A percentile compares a stretch with the other conserved stretches of the same genome.
Conservation (phyloP, 2,329 filamentous ascomycete genomes). For the Cordyceps pruinosa region DNA sequence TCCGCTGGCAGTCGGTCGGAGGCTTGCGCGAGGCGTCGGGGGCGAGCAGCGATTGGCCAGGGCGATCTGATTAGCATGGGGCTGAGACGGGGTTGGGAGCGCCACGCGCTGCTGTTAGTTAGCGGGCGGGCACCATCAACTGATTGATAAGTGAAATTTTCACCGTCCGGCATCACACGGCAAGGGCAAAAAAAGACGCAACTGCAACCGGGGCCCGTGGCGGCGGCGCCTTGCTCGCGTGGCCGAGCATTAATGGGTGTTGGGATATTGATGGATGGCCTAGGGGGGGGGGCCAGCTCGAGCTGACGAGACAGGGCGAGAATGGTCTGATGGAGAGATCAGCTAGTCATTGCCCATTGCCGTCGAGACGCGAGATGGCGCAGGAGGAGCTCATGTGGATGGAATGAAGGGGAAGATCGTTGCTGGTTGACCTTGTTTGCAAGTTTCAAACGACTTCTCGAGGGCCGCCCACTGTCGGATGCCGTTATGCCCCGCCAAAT, state of each 20-base stretch:
- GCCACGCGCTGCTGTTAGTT: neutral
- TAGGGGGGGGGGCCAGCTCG: neutral
- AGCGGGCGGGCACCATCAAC: neutral
- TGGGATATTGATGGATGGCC: neutral
- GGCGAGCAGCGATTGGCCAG: neutral
- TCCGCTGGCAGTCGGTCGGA: neutral
- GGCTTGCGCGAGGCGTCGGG: neutral
- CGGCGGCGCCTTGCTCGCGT: neutral
- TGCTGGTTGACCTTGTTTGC: too few species aligned
- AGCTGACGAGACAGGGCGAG: neutral
- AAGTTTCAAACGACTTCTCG: too few species aligned
- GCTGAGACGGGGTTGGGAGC: neutral
- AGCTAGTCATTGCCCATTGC: neutral
- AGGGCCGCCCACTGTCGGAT: too few species aligned
- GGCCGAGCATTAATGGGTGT: neutral
- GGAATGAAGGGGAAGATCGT: too few species aligned
- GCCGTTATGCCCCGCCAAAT: conserved; percentile 4
- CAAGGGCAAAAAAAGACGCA: neutral
- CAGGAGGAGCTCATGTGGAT: neutral
- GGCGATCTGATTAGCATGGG: conserved; percentile 10
- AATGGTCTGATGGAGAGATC: neutral
- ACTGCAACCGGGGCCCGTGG: neutral
- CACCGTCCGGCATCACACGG: neutral
- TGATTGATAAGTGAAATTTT: conserved; percentile 7
- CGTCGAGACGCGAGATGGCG: neutral